Conservation (phyloP, 176 grass and related monocot species). For the Luzula sylvatica region DNA sequence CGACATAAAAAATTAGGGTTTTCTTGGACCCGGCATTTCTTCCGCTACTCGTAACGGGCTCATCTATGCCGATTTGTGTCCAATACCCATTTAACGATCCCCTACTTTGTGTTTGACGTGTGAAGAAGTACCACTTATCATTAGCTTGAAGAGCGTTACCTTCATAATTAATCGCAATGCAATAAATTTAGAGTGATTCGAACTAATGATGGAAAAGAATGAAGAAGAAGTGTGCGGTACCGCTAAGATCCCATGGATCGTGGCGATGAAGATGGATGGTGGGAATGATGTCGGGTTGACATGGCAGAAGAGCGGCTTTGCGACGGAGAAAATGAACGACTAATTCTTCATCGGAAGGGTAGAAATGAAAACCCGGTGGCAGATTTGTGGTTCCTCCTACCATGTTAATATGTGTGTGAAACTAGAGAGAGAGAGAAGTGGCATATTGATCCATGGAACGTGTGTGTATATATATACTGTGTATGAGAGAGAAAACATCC, state of each 20-base stretch:
- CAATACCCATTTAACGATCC: conserved; percentile 56
- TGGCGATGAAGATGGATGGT: conserved; percentile 37
- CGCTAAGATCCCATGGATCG: conserved; percentile 83
- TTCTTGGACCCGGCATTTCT: conserved; percentile 55
- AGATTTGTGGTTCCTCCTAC: conserved; percentile 46
- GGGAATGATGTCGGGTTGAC: conserved; percentile 65
- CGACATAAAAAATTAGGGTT: conserved; percentile 48
- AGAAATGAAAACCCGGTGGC: conserved; percentile 92
- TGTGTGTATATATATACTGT: conserved; percentile 24
- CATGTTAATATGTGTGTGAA: conserved; percentile 28
- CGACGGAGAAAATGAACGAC: conserved; percentile 71
- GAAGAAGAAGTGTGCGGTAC: conserved; percentile 24
- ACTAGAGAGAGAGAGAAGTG: conserved; percentile 25
- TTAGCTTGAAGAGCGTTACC: conserved; percentile 73
- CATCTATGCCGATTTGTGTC: conserved; percentile 34
- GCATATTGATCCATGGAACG: conserved; percentile 33
- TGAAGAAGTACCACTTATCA: conserved; percentile 85
- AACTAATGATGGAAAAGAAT: neutral
- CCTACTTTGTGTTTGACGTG: conserved; percentile 26
- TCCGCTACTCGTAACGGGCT: conserved; percentile 27
- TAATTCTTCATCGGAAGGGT: conserved; percentile 88
- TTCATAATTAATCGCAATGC: conserved; percentile 19
- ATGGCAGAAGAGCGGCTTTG: conserved; percentile 53
- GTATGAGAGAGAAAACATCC: conserved; percentile 9
- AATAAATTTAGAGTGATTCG: neutral